A percentile compares a stretch with the other conserved stretches of the same genome.
These are phyloP conservation scores for Castanopsis chinensis DNA, from an alignment of 306 rosid species.

Conservation along the genomic window DNA sequence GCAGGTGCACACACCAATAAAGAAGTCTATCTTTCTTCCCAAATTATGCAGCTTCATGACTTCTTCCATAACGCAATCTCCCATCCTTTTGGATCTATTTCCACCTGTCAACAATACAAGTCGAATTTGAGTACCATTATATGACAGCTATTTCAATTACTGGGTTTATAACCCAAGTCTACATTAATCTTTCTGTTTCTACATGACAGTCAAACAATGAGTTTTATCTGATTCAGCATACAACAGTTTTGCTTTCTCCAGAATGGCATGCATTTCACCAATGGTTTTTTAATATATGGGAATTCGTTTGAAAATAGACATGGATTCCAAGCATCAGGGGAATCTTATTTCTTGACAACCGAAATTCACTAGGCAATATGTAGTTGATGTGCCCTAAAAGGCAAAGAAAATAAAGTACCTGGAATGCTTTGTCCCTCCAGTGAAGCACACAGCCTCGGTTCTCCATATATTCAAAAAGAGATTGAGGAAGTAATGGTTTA, in stretches of 20 bases:
- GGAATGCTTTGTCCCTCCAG: constrained; percentile 58
- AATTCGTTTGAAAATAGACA: neutral
- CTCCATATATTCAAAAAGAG: constrained; percentile 46
- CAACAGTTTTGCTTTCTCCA: neutral
- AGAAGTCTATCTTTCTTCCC: neutral
- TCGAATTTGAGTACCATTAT: neutral
- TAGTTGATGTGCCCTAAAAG: neutral
- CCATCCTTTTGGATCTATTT: constrained; percentile 41
- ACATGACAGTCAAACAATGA: neutral
- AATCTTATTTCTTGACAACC: neutral
- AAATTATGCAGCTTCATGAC: constrained; percentile 11
- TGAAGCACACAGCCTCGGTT: constrained; percentile 58
- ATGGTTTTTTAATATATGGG: neutral
- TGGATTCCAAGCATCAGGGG: neutral
- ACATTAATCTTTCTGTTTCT: neutral
- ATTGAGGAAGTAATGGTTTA: constrained; percentile 47
- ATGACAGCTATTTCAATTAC: neutral
- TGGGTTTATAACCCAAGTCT: neutral
- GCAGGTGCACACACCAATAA: neutral
- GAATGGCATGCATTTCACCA: neutral
- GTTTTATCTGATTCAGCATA: neutral
- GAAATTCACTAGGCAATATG: neutral
- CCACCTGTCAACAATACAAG: constrained; percentile 29
- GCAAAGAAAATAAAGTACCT: constrained; percentile 31
- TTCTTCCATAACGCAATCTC: constrained; percentile 27